phyloP scores from a whole-genome alignment of 2,329 filamentous ascomycete genomes.

The Alternaria solani region DNA sequence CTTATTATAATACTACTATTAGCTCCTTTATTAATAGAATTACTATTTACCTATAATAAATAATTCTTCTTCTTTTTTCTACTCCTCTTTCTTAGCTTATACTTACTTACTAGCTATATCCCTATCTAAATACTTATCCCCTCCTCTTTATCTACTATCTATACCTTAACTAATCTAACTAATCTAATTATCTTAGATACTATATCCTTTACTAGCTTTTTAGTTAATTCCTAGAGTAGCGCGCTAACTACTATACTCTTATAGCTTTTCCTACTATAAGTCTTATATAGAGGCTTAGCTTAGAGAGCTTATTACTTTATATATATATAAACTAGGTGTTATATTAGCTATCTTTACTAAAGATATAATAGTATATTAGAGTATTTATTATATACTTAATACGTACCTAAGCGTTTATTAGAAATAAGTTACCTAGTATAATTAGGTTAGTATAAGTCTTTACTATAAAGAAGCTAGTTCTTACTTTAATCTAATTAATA shows the following conservation, averaged over 20 bases:
- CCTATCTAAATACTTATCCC: too few species aligned
- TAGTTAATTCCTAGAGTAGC: neutral
- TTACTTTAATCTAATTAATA: too few species aligned
- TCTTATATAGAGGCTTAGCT: neutral
- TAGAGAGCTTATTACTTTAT: neutral
- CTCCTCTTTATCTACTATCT: too few species aligned
- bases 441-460: neutral
- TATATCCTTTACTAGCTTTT: neutral
- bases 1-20: too few species aligned
- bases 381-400: neutral
- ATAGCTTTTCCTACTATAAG: neutral
- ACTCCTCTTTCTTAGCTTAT: too few species aligned
- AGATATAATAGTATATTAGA: neutral
- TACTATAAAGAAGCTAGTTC: too few species aligned
- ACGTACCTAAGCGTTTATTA: neutral
- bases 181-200: too few species aligned
- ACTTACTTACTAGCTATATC: too few species aligned
- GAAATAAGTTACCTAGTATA: neutral
- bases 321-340: neutral
- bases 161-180: too few species aligned
- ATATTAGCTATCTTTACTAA: neutral
- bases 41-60: too few species aligned
- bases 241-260: neutral
- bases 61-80: too few species aligned
- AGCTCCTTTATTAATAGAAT: too few species aligned